Percentiles rank a stretch among this genome's conserved stretches.
Evolutionary conservation across 1,284 basidiomycete genomes (phyloP).

Genomic region (Cryptococcus neoformans): DNA sequence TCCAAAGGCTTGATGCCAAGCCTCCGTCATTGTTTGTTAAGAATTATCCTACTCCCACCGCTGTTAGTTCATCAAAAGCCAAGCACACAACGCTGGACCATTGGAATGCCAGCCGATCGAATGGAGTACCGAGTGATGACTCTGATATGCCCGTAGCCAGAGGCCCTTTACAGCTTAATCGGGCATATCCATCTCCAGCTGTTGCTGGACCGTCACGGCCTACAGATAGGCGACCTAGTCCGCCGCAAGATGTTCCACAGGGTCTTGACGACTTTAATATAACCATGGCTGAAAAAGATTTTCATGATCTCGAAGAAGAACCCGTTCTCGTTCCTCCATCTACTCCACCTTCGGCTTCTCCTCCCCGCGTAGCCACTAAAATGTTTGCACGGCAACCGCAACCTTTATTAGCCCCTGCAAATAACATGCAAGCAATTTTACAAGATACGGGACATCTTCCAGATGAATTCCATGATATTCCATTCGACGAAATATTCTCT

Average conservation of each 20-base stretch:
- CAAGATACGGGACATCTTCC: not conserved
- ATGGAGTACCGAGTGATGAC: slow-evolving; percentile 19
- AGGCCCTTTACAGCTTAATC: not conserved
- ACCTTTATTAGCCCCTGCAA: not conserved
- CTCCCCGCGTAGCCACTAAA: slow-evolving; percentile 2
- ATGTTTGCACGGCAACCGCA: no score
- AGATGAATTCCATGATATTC: slow-evolving; percentile 17
- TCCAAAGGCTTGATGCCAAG: slow-evolving; percentile 1
- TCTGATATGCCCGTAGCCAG: not conserved
- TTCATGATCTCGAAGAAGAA: slow-evolving; percentile 9
- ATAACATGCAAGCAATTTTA: not conserved
- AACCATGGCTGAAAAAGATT: slow-evolving; percentile 24
- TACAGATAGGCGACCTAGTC: no score
- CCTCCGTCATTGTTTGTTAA: not conserved
- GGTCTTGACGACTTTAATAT: slow-evolving; percentile 24
- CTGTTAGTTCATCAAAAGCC: not conserved
- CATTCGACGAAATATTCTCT: slow-evolving; percentile 25
- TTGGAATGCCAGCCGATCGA: slow-evolving; percentile 8
- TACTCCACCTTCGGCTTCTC: slow-evolving; percentile 22
- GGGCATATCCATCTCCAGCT: no score
- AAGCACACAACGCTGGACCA: slow-evolving; percentile 1
- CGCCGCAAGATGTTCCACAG: slow-evolving; percentile 3
- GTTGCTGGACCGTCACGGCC: no score
- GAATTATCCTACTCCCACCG: slow-evolving; percentile 9
- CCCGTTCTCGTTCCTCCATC: slow-evolving; percentile 6